A percentile compares a stretch with the other conserved stretches of the same genome.
These are phyloP conservation scores for Acanthamoeba sp. DNA, from an alignment of 208 protist genomes.

Conservation along the genomic window DNA sequence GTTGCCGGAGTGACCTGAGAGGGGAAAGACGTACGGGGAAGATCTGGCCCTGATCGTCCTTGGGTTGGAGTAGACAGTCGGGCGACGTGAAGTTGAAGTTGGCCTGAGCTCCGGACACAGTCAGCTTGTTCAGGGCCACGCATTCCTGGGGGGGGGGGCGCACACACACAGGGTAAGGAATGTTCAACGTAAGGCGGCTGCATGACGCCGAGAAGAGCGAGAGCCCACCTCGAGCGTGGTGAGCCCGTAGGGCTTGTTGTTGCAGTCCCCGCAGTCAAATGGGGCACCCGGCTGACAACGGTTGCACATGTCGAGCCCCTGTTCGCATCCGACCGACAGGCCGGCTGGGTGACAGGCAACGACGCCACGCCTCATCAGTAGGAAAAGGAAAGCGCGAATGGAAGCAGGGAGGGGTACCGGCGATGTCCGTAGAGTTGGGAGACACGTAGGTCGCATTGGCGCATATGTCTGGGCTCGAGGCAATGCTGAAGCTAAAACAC, in stretches of 20 bases:
- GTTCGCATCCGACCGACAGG: not conserved
- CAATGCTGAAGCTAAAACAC: not conserved
- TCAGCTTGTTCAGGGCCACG: not conserved
- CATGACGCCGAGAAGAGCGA: not conserved
- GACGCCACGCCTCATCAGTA: no score
- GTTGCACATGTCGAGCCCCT: not conserved
- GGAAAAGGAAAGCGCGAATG: no score
- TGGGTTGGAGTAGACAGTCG: not conserved
- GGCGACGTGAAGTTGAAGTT: conserved; percentile 12
- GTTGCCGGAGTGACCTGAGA: not conserved
- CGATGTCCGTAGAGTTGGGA: not conserved
- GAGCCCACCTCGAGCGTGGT: not conserved
- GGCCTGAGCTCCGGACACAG: not conserved
- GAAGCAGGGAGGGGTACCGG: no score
- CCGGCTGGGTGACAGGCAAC: not conserved
- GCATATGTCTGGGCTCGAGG: not conserved
- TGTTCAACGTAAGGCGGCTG: no score
- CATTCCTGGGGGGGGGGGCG: not conserved
- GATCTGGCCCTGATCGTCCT: not conserved
- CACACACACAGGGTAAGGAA: not conserved
- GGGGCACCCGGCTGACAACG: not conserved
- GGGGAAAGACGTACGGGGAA: not conserved
- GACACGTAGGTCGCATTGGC: not conserved
- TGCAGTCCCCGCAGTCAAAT: not conserved
- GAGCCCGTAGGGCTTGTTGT: not conserved